A percentile compares a stretch with the other conserved stretches of the same genome.
Evolutionary conservation across 2,329 filamentous ascomycete species (phyloP).

Genomic region (Diaporthe eres): DNA sequence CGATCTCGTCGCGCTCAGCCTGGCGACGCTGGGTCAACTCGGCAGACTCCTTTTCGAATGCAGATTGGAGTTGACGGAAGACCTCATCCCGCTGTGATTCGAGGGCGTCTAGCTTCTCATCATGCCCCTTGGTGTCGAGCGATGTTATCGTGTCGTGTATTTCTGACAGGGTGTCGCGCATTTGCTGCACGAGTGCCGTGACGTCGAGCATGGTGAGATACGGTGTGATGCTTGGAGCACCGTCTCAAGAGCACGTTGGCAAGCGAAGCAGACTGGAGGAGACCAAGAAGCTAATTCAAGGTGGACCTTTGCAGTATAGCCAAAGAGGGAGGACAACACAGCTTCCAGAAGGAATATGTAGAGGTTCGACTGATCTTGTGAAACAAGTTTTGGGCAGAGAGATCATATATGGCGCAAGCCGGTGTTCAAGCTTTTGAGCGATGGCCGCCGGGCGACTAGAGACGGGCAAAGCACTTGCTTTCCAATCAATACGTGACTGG

Average conservation of each 20-base stretch:
- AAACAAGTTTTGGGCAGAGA: not conserved
- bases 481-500: slow-evolving; percentile 13
- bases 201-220: slow-evolving; percentile 50
- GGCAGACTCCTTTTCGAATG: slow-evolving; percentile 51
- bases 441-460: slow-evolving; percentile 11
- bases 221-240: slow-evolving; percentile 4
- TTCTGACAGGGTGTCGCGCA: slow-evolving; percentile 58
- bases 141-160: slow-evolving; percentile 55
- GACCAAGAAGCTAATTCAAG: not conserved
- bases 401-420: not conserved
- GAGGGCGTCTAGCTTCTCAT: slow-evolving; percentile 55
- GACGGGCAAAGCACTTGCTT: slow-evolving; percentile 18
- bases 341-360: not conserved
- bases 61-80: slow-evolving; percentile 50
- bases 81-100: slow-evolving; percentile 54
- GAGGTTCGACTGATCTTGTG: not conserved
- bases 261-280: not conserved
- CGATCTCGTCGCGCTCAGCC: slow-evolving; percentile 51
- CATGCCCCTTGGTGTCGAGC: slow-evolving; percentile 52
- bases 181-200: slow-evolving; percentile 56
- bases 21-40: slow-evolving; percentile 49
- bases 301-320: not conserved
- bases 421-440: slow-evolving; percentile 12
- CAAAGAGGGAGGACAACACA: not conserved
- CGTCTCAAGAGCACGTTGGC: slow-evolving; percentile 1